These are phyloP conservation scores for Middelhovenomyces tepae DNA, from an alignment of 805 yeast species.

Conservation along the genomic window DNA sequence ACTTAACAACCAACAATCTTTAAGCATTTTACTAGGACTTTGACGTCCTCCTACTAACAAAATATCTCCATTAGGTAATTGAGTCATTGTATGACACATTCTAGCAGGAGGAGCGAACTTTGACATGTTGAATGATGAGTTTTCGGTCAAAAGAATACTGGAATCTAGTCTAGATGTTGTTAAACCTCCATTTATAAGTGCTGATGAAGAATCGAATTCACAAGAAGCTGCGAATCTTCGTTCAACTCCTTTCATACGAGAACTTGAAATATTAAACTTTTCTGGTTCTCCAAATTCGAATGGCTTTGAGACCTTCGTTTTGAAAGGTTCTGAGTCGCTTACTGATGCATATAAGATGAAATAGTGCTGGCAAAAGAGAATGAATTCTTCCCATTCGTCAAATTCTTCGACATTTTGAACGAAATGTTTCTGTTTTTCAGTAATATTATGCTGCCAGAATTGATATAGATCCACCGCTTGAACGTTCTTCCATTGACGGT, in stretches of 20 bases:
- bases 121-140: conserved; percentile 3
- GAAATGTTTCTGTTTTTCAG: conserved; percentile 29
- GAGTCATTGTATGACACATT: conserved; percentile 49
- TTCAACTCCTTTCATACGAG: conserved; percentile 11
- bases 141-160: conserved; percentile 8
- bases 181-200: conserved; percentile 32
- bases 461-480: conserved; percentile 39
- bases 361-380: conserved; percentile 68
- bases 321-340: conserved; percentile 26
- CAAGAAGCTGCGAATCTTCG: conserved; percentile 39
- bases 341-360: conserved; percentile 53
- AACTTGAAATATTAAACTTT: too few species aligned
- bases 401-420: conserved; percentile 54
- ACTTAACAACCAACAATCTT: conserved; percentile 36
- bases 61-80: conserved; percentile 22
- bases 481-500: conserved; percentile 35
- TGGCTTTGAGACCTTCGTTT: too few species aligned
- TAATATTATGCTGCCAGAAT: conserved; percentile 46
- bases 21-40: conserved; percentile 42
- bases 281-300: too few species aligned
- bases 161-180: conserved; percentile 16
- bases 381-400: conserved; percentile 81
- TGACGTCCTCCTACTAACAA: conserved; percentile 60
- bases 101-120: conserved; percentile 30
- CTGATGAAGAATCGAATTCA: conserved; percentile 4